Base-by-base conservation (phyloP, 2,329 filamentous ascomycete genomes). In the Hypoxylon sp. region DNA sequence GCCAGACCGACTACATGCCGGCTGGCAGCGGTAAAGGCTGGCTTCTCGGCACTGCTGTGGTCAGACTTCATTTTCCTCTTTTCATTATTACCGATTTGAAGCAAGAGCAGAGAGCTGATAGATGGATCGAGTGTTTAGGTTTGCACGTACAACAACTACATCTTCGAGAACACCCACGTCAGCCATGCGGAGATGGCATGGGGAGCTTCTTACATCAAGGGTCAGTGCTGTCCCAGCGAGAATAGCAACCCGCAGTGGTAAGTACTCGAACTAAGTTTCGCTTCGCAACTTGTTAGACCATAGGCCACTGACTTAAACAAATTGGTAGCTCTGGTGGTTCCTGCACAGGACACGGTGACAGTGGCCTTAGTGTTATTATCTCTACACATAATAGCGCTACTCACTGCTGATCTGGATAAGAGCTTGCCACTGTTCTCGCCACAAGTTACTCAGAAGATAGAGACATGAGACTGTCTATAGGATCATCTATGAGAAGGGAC, bases 121-220 rank as follows among this genome's bases (percentile, higher is more conserved):
- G 14, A 47, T 5, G 2, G 47, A 9, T 6, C 29, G 29, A 31
- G 6, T 31, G 9, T 51, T 11, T 13, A 60, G 58, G 14, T 62
- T 14, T 62, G 59, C 50, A 48, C 42, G 8, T 62, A 62, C 31
- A 62, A 62, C 29, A 46, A 54, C 19, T 62, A 62, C 10, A 22
- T 62, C 42, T 54, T 62, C 42, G 59, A 62, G 8, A 62, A 62
- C 50, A 62, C 59, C 29, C 50, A 62, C 9, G 59, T 62, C 26
- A 47, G n/a, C 19, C 50, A 62, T 5, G 54, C 39, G 50, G 59
- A 62, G 19, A 47, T 52, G 26, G 59, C 50, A 6, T 62, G 59
- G 59, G 59, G 50, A 14, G 59, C 50, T 6, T 17, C 19, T 29
- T 62, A 54, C n/a, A 4, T 55, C 19, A 55, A 54, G 24, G 59